Base-by-base conservation (phyloP, 768 basidiomycete species). In the Peribolospora baueri region DNA sequence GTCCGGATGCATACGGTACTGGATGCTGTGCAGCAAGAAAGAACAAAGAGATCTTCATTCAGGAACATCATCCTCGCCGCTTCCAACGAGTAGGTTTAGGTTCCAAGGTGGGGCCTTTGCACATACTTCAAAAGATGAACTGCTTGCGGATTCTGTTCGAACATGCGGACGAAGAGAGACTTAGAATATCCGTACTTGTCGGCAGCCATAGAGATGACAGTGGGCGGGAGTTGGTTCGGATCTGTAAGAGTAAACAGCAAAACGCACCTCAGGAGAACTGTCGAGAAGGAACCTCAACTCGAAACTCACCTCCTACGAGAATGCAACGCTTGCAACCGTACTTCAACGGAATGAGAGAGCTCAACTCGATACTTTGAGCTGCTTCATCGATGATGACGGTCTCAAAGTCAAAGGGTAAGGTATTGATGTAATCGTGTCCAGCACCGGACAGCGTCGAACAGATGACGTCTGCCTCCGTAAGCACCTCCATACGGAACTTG, bases 1-100 rank as follows among this genome's bases (percentile, higher is more conserved):
- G 52, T 84, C 80, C 2, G 91, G 91, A 65, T 98, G 90, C 93
- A 98, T 98, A 60, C 93, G 90, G 65, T 98, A 98, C 69, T 98
- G 93, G 46, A 98, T 97, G 61, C 91, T 95, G 25, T 25, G 56
- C 57, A 39, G 36, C 51, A 7, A 10, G 5, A 42, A 47, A 57
- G 9, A 36, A 54, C 39, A 14, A 42, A 53, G 41, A 54, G 10
- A 45, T 7, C 7, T 3, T n/a, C 5, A 52, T 55, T 37, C 14
- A 47, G n/a, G 11, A 51, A 40, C 46, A 8, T 39, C 39, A 13
- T 45, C 46, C 14, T 8, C 48, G 46, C 7, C 14, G 13, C 46
- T 38, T 4, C n/a, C 8, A 5, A 48, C 37, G 43, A 11, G 37
- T 37, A 40, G 9, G 37, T 40, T 7, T 4, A 36, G 37, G 45